Percentiles rank a stretch among this genome's conserved stretches.
Conservation (phyloP, 768 basidiomycete species). For the Boletus subcaerulescens region DNA sequence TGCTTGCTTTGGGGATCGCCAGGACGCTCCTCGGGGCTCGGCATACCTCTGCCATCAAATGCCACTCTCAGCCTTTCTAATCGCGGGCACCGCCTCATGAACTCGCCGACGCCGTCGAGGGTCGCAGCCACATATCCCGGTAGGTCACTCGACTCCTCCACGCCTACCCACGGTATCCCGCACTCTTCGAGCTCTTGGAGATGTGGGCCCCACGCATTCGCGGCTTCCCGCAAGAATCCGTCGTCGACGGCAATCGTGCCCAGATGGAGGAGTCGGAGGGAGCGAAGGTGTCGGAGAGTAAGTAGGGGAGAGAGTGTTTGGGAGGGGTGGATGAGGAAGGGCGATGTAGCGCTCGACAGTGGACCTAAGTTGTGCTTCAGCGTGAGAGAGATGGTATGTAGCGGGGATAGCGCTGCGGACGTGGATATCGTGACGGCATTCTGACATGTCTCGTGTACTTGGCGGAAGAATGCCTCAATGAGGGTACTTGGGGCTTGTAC, state of each 20-base stretch:
- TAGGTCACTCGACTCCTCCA: constrained; percentile 12
- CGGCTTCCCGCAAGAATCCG: constrained; percentile 24
- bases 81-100: constrained; percentile 17
- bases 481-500: constrained; percentile 21
- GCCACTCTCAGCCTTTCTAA: constrained; percentile 20
- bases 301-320: constrained; percentile 25
- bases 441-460: constrained; percentile 18
- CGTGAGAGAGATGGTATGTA: constrained; percentile 19
- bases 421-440: neutral
- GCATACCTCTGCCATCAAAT: constrained; percentile 23
- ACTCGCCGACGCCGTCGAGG: constrained; percentile 20
- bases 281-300: constrained; percentile 16
- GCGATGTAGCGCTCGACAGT: constrained; percentile 16
- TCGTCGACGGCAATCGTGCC: constrained; percentile 30
- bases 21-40: neutral
- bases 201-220: constrained; percentile 24
- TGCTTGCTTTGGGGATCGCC: neutral
- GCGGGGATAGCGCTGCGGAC: neutral
- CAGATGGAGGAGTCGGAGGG: constrained; percentile 23
- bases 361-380: constrained; percentile 28
- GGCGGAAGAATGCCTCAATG: constrained; percentile 24
- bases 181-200: constrained; percentile 27
- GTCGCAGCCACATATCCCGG: constrained; percentile 16
- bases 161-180: constrained; percentile 27
- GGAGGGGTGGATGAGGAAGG: constrained; percentile 26